Base-by-base conservation (phyloP, 768 basidiomycete species). In the Rhodotorula toruloides region DNA sequence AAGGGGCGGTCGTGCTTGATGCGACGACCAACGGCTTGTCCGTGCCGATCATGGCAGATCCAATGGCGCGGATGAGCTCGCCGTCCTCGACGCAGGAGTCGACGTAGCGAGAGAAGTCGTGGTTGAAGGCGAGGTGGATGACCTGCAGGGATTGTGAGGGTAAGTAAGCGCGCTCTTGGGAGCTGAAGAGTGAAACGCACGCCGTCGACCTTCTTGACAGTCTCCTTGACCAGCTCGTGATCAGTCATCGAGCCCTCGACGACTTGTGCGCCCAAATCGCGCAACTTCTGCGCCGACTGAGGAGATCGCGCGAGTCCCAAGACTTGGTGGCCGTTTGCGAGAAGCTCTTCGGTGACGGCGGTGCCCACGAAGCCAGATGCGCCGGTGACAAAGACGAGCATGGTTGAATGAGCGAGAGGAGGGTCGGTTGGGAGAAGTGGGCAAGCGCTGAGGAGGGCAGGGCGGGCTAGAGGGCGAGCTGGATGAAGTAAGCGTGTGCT, bases 311-410 rank as follows among this genome's bases (percentile, higher is more conserved):
- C 59, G 49, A 60, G 58, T 37, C 48, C 58, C 32, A 60, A 40
- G 25, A 60, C 58, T 7, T 16, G 21, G 49, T 60, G 40, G 58
- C 49, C 49, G 49, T 52, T 37, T 12, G 58, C 31, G 31, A 60
- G 58, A 19, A 60, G 58, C 14, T 60, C 49, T 34, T 50, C 3
- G n/a, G 44, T 31, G 40, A 60, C 58, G 49, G 37, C 19, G 2
- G 21, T 6, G 39, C 58, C 49, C 27, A 59, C 47, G 29, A 50
- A 75, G 29, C 76, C 76, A 8, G 70, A 50, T 14, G 65, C 76
- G 42, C 74, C 73, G 29, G 76, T 76, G 39, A 75, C 58, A 54
- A 76, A 74, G 43, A 74, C 70, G 60, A 61, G 68, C 73, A 76
- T 74, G 54, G 3, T 54, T 4, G 13, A 37, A 37, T 25, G 31